These are phyloP conservation scores for Elaeis guineensis DNA, from an alignment of 176 grass and related monocot species.

Conservation along the genomic window DNA sequence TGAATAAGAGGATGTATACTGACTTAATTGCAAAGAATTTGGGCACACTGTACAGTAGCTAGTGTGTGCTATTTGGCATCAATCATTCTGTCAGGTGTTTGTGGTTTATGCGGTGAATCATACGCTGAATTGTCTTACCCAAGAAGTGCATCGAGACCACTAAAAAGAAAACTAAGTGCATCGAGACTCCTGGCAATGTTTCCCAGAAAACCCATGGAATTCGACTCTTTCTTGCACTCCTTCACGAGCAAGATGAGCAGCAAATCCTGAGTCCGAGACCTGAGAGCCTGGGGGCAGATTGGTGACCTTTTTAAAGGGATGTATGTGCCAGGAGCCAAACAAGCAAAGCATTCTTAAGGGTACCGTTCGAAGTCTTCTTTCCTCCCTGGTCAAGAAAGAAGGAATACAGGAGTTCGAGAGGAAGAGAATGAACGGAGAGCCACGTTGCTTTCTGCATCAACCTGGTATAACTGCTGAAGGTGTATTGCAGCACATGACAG, in stretches of 20 bases:
- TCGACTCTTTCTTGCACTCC: background rate
- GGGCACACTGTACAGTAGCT: no score
- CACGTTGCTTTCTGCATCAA: no score
- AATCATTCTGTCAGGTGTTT: no score
- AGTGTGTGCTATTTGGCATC: no score
- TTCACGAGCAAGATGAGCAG: slow-evolving; percentile 7
- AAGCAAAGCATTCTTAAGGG: slow-evolving; percentile 64
- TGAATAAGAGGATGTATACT: background rate
- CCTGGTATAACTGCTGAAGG: no score
- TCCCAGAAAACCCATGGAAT: slow-evolving; percentile 66
- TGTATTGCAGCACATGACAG: no score
- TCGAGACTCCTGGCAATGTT: slow-evolving; percentile 61
- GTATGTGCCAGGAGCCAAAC: slow-evolving; percentile 10
- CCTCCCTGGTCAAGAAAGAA: slow-evolving; percentile 58
- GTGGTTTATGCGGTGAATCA: no score
- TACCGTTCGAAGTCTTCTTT: slow-evolving; percentile 58
- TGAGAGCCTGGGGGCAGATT: no score
- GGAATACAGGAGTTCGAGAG: slow-evolving; percentile 29
- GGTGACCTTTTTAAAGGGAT: slow-evolving; percentile 4
- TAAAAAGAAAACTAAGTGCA: slow-evolving; percentile 8
- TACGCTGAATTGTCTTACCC: slow-evolving; percentile 37
- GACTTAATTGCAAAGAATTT: background rate
- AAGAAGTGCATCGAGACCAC: slow-evolving; percentile 41
- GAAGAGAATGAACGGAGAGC: background rate
- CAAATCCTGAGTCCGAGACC: background rate